Evolutionary conservation across 179 eudicot species (phyloP).

Genomic region (Kewa caespitosa): DNA sequence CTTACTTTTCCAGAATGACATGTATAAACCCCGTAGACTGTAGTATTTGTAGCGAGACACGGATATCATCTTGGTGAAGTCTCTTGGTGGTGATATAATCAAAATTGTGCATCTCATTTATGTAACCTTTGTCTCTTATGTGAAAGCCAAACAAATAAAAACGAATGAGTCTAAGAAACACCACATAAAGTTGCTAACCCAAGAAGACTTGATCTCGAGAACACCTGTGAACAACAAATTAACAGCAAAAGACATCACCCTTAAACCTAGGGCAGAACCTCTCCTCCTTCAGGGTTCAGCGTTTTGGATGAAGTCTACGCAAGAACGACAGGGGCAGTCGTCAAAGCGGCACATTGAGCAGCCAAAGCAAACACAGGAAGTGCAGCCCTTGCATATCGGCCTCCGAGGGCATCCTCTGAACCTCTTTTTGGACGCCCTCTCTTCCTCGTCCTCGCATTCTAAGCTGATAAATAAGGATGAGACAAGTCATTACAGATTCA

Average conservation of each 20-base stretch:
- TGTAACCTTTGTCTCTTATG: no score
- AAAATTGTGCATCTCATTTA: no score
- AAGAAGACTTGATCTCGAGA: not conserved
- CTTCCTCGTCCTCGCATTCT: constrained; percentile 18
- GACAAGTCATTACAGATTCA: not conserved
- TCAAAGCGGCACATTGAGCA: constrained; percentile 27
- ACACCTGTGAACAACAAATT: not conserved
- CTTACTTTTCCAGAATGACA: no score
- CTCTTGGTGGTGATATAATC: no score
- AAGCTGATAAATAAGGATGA: not conserved
- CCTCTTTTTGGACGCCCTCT: constrained; percentile 5
- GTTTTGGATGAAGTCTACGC: constrained; percentile 15
- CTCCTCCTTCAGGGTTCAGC: not conserved
- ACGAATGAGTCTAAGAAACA: no score
- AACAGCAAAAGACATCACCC: not conserved
- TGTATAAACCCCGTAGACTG: no score
- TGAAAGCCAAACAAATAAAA: no score
- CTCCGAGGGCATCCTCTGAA: constrained; percentile 17
- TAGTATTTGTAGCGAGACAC: no score
- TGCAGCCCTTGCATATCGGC: constrained; percentile 22
- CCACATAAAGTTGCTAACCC: no score
- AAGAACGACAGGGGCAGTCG: constrained; percentile 27
- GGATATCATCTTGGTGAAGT: no score
- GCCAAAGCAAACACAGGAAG: constrained; percentile 31
- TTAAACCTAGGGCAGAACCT: not conserved